Conservation (phyloP, 2,329 filamentous ascomycete species). For the Ceratocystiopsis brevicomis region DNA sequence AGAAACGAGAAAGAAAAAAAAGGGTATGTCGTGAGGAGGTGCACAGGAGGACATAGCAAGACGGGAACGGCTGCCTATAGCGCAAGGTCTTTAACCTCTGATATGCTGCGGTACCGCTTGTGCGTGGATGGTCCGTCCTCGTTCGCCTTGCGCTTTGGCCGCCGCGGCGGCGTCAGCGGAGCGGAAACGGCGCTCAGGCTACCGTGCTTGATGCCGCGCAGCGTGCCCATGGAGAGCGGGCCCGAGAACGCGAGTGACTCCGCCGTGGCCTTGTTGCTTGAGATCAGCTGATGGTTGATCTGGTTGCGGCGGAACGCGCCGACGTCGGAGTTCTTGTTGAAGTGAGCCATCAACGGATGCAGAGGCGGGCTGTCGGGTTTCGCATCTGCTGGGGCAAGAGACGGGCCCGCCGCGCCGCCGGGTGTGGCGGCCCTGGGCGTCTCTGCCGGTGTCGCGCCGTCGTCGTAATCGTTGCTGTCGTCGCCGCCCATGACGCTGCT, state of each 20-base stretch:
- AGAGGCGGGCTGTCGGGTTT: background rate
- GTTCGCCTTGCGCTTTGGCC: constrained; percentile 27
- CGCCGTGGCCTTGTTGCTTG: constrained; percentile 39
- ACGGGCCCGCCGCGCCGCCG: no score
- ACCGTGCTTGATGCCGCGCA: constrained; percentile 45
- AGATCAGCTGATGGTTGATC: constrained; percentile 40
- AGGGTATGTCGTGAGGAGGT: no score
- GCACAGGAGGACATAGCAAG: no score
- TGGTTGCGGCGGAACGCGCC: constrained; percentile 59
- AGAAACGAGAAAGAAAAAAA: background rate
- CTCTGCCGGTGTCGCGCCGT: constrained; percentile 30
- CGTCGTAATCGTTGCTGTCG: constrained; percentile 26
- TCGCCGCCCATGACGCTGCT: constrained; percentile 32
- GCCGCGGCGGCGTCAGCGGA: constrained; percentile 48
- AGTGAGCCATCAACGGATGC: constrained; percentile 42
- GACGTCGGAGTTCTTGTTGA: constrained; percentile 48
- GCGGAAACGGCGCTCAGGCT: constrained; percentile 45
- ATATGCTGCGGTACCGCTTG: constrained; percentile 40
- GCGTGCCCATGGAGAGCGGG: constrained; percentile 38
- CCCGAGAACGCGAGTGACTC: constrained; percentile 44
- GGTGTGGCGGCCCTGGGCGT: constrained; percentile 5
- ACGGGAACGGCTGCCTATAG: background rate
- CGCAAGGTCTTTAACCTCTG: constrained; percentile 28
- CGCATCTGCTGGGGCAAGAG: no score
- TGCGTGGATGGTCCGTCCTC: constrained; percentile 30